Evolutionary conservation across 2,329 filamentous ascomycete genomes (phyloP), one percentile per base, ranked within the genome.

Genomic region (Sclerotinia sclerotiorum): DNA sequence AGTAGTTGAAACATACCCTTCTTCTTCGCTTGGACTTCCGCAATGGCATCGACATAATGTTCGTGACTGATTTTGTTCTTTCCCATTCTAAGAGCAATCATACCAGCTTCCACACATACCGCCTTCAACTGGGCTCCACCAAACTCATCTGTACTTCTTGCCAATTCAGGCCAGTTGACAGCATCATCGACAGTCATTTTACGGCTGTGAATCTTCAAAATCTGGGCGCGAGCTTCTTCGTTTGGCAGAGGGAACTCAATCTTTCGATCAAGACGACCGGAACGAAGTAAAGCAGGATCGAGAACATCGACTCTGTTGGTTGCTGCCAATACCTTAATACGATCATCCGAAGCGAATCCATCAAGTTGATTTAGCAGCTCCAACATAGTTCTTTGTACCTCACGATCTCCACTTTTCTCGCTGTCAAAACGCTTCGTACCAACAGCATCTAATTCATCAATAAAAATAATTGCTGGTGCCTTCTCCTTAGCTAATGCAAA

Each of bases 341-440:
- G 89, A 79, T 97, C 94, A 78, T 97, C 94, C 8, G 93, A 97
- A 0, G 95, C 96, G 78, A 99, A 99, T 66, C 95, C 95, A 78
- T 99, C 95, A 1, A 99, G 88, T 83, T 99, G 95, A 82, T 99
- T 99, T 73, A 99, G 90, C 67, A 99, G 87, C 81, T 99, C 95
- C 83, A 99, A 84, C 96, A 99, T 99, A 69, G 95, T 99, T 79
- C 95, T 88, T 82, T 99, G 95, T 55, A 99, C 95, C 82, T 99
- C 95, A 80, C 95, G 88, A 80, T 99, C 95, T 82, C 95, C 95
- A 70, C 91, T 95, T 85, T 98, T 99, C 79, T 98, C 94, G 74
- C 92, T 97, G 80, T 99, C 95, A 83, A 99, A 99, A 78, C 95
- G 94, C 83, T 98, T 98, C 66, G 94, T 98, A 74, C 95, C 95